A percentile compares a stretch with the other conserved stretches of the same genome.
Conservation (phyloP, 1,139 yeast species). For the Arxiozyma telluris region DNA sequence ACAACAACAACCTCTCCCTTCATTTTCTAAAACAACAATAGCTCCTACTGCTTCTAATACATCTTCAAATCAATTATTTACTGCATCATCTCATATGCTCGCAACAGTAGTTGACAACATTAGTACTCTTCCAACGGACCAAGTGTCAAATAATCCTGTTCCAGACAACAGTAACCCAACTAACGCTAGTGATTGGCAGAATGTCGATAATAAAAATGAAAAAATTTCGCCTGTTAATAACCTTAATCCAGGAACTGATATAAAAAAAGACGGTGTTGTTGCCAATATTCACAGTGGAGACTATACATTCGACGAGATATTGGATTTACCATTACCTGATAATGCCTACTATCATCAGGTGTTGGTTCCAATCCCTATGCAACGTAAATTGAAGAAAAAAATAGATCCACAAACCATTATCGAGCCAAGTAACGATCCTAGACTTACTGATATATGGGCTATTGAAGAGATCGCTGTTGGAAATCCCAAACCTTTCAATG, state of each 20-base stretch:
- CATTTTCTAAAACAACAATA: neutral
- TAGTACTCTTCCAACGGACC: neutral
- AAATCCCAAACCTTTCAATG: neutral
- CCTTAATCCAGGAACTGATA: neutral
- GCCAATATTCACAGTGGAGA: slow-evolving; percentile 15
- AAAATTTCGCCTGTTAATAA: neutral
- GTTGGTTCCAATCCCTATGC: slow-evolving; percentile 22
- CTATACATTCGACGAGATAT: slow-evolving; percentile 23
- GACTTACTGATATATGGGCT: neutral
- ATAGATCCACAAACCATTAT: slow-evolving; percentile 6
- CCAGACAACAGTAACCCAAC: neutral
- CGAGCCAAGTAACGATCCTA: neutral
- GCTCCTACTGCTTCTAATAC: neutral
- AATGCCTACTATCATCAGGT: slow-evolving; percentile 26
- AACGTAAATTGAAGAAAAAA: slow-evolving; percentile 9
- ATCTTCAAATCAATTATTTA: neutral
- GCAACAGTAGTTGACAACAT: neutral
- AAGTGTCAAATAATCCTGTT: neutral
- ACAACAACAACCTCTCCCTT: neutral
- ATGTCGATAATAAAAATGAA: neutral
- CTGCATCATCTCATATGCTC: neutral
- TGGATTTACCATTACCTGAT: slow-evolving; percentile 18
- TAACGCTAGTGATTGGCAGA: neutral
- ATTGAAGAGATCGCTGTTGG: slow-evolving; percentile 1
- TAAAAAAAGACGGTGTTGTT: neutral